Percentiles rank a stretch among this genome's conserved stretches.
Conservation (phyloP, 1,284 basidiomycete genomes). For the Cerioporus squamosus region DNA sequence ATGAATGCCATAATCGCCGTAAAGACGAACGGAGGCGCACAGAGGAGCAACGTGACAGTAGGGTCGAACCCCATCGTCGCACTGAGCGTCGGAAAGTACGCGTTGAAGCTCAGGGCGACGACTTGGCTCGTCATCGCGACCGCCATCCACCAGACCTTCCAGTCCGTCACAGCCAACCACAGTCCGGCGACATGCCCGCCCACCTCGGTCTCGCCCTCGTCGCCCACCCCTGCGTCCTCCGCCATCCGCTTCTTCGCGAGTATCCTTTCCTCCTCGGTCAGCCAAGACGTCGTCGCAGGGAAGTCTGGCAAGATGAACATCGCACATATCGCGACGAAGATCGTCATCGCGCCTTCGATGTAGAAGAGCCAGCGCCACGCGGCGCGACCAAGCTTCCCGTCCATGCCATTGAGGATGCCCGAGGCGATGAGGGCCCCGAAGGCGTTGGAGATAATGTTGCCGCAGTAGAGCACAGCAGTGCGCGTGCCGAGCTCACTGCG, state of each 20-base stretch:
- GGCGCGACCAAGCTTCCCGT: constrained; percentile 68
- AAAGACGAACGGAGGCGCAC: constrained; percentile 80
- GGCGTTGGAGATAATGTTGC: constrained; percentile 80
- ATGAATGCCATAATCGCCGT: constrained; percentile 58
- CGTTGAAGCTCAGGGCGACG: constrained; percentile 73
- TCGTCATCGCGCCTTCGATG: constrained; percentile 69
- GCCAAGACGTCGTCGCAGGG: constrained; percentile 60
- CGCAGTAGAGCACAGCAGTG: constrained; percentile 77
- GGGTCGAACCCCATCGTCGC: constrained; percentile 71
- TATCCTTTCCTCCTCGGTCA: constrained; percentile 61
- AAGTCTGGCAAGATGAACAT: constrained; percentile 82
- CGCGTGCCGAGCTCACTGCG: constrained; percentile 70
- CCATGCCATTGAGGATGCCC: constrained; percentile 71
- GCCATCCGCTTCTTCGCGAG: constrained; percentile 76
- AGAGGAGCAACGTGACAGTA: constrained; percentile 71
- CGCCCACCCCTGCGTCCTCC: constrained; percentile 66
- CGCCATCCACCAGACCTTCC: constrained; percentile 76
- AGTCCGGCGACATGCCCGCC: constrained; percentile 50
- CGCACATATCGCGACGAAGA: constrained; percentile 63
- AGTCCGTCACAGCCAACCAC: constrained; percentile 64
- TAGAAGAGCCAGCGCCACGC: constrained; percentile 84
- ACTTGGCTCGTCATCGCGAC: constrained; percentile 52
- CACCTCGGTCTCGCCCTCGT: constrained; percentile 42
- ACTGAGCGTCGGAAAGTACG: constrained; percentile 72
- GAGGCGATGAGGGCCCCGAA: constrained; percentile 83